A percentile compares a stretch with the other conserved stretches of the same genome.
Conservation (phyloP, 805 yeast species). For the Teunomyces atbi region DNA sequence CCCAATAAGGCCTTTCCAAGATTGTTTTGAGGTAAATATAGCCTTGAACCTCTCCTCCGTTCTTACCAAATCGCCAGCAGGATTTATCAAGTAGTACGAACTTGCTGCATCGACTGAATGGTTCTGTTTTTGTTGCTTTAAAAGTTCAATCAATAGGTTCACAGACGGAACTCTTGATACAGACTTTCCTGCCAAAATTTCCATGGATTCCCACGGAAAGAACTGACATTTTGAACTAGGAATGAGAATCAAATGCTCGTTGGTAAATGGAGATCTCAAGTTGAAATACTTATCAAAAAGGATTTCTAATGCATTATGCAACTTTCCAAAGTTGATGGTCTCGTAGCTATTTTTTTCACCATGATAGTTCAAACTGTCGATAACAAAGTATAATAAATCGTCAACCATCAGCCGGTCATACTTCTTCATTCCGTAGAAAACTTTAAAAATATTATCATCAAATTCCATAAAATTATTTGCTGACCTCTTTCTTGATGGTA, state of each 20-base stretch:
- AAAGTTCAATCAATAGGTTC: slow-evolving; percentile 38
- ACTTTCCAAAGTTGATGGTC: slow-evolving; percentile 57
- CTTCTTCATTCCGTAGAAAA: slow-evolving; percentile 17
- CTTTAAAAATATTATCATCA: slow-evolving; percentile 17
- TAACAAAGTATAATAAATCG: slow-evolving; percentile 60
- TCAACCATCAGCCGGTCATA: slow-evolving; percentile 42
- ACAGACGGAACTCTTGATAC: slow-evolving; percentile 75
- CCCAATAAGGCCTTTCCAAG: slow-evolving; percentile 58
- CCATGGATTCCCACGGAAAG: slow-evolving; percentile 90
- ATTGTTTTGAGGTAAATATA: slow-evolving; percentile 33
- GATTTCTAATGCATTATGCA: slow-evolving; percentile 52
- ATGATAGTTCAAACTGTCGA: slow-evolving; percentile 59
- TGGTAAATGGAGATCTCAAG: slow-evolving; percentile 7
- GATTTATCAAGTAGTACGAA: slow-evolving; percentile 69
- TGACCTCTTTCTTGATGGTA: slow-evolving; percentile 13
- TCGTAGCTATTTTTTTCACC: slow-evolving; percentile 68
- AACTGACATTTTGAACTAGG: slow-evolving; percentile 63
- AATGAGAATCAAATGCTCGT: slow-evolving; percentile 64
- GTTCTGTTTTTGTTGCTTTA: slow-evolving; percentile 14
- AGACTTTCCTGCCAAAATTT: slow-evolving; percentile 51
- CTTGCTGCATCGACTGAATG: background rate
- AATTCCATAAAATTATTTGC: slow-evolving; percentile 9
- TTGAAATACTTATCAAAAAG: slow-evolving; percentile 31
- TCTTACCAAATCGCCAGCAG: slow-evolving; percentile 69
- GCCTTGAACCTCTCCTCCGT: slow-evolving; percentile 61